Evolutionary conservation across 805 yeast genomes (phyloP).

Genomic region (Pichia paraexigua): DNA sequence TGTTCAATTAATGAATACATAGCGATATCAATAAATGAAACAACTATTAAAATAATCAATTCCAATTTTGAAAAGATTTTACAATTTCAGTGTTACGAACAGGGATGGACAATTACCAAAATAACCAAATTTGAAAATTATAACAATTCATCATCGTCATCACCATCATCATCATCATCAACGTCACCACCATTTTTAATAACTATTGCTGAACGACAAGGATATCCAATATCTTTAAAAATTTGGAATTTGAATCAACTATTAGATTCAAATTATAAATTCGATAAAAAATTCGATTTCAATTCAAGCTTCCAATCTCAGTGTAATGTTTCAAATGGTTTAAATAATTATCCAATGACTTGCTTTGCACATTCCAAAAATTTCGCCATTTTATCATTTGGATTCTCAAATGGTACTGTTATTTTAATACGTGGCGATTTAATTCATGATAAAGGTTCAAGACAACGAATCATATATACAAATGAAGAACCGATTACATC

Average conservation of each 20-base stretch:
- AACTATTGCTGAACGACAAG: constrained; percentile 69
- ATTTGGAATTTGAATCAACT: constrained; percentile 65
- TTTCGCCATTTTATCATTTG: constrained; percentile 61
- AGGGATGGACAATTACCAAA: constrained; percentile 55
- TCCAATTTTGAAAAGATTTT: constrained; percentile 37
- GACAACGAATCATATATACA: constrained; percentile 74
- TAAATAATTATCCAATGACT: constrained; percentile 72
- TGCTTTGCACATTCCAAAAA: constrained; percentile 47
- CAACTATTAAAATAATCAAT: constrained; percentile 50
- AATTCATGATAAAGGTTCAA: constrained; percentile 79
- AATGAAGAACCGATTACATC: constrained; percentile 77
- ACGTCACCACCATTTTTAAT: no score
- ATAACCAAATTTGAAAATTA: constrained; percentile 28
- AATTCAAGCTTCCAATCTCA: constrained; percentile 45
- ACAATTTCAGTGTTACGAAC: constrained; percentile 57
- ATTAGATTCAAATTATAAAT: constrained; percentile 17
- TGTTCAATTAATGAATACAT: constrained; percentile 49
- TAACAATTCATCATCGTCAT: constrained; percentile 8
- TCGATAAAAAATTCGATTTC: constrained; percentile 23
- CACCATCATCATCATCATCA: no score
- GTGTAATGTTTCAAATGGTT: constrained; percentile 59
- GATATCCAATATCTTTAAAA: constrained; percentile 57
- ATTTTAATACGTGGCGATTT: constrained; percentile 82
- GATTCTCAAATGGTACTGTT: constrained; percentile 79
- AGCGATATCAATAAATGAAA: constrained; percentile 50